Conservation (phyloP, 192 early-diverging fungal genomes). For the Coemansia sp. region DNA sequence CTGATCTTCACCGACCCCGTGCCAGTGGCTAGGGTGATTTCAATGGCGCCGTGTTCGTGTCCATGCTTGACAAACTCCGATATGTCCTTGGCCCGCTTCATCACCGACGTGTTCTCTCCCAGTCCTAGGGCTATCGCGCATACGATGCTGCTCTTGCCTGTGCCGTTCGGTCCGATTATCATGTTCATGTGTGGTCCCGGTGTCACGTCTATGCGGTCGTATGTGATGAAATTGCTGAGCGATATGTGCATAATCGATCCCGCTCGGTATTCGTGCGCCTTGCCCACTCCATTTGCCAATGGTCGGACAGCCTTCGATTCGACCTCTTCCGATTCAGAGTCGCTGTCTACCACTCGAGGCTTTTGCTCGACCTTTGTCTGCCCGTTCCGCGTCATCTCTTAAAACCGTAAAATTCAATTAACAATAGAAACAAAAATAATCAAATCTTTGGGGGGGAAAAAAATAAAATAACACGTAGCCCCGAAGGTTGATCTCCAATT, state of each 20-base stretch:
- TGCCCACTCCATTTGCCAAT: not conserved
- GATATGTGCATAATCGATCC: conserved; percentile 44
- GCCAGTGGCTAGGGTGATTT: conserved; percentile 76
- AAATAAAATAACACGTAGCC: no score
- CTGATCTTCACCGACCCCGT: conserved; percentile 38
- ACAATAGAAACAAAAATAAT: no score
- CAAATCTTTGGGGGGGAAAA: no score
- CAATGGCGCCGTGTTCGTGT: conserved; percentile 71
- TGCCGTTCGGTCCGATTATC: conserved; percentile 96
- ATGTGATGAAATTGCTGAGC: conserved; percentile 87
- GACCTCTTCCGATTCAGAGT: not conserved
- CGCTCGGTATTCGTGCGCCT: conserved; percentile 8
- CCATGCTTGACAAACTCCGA: conserved; percentile 93
- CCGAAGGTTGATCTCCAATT: no score
- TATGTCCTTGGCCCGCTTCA: conserved; percentile 86
- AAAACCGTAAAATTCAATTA: no score
- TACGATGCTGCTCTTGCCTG: conserved; percentile 93
- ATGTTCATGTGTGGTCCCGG: conserved; percentile 97
- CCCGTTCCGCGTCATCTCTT: not conserved
- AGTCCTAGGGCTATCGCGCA: conserved; percentile 95
- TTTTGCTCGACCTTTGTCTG: not conserved
- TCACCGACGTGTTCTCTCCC: conserved; percentile 69
- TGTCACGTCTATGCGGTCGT: conserved; percentile 75
- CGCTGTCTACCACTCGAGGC: not conserved
- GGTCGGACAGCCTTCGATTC: not conserved